A percentile compares a stretch with the other conserved stretches of the same genome.
Evolutionary conservation across 345 rosid species (phyloP).

Genomic region (Citrus australasica): DNA sequence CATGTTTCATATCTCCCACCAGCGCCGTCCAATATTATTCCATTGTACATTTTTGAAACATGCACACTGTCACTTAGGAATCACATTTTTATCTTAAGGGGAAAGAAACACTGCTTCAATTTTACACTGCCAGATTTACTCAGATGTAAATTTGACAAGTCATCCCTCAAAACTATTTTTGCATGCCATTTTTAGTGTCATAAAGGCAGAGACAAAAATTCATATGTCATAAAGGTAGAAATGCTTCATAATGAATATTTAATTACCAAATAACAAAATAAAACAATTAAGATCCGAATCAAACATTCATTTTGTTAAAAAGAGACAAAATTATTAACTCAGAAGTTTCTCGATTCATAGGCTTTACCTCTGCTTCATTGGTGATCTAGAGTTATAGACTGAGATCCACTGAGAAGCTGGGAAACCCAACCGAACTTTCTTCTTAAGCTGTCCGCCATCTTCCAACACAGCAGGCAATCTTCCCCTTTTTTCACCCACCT

Average conservation of each 20-base stretch:
- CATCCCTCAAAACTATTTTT: neutral
- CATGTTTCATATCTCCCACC: neutral
- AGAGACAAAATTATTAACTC: neutral
- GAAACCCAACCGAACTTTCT: constrained; percentile 48
- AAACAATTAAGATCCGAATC: too few relatives aligned
- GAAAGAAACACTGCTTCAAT: neutral
- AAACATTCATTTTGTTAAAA: too few relatives aligned
- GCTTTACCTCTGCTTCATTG: constrained; percentile 56
- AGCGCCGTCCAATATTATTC: neutral
- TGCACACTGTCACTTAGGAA: neutral
- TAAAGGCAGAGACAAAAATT: neutral
- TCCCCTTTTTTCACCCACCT: constrained; percentile 53
- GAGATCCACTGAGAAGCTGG: constrained; percentile 63
- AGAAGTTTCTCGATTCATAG: neutral
- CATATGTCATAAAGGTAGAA: too few relatives aligned
- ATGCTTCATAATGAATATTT: too few relatives aligned
- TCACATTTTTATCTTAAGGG: neutral
- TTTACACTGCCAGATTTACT: neutral
- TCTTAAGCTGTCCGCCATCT: constrained; percentile 45
- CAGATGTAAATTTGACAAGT: neutral
- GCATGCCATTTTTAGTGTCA: too few relatives aligned
- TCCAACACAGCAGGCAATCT: constrained; percentile 31
- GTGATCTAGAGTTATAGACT: constrained; percentile 41
- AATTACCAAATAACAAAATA: too few relatives aligned
- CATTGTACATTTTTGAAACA: neutral